A percentile compares a stretch with the other conserved stretches of the same genome.
phyloP scores from a whole-genome alignment of 1,284 basidiomycete species.

The Garcileccinum viscosum region DNA sequence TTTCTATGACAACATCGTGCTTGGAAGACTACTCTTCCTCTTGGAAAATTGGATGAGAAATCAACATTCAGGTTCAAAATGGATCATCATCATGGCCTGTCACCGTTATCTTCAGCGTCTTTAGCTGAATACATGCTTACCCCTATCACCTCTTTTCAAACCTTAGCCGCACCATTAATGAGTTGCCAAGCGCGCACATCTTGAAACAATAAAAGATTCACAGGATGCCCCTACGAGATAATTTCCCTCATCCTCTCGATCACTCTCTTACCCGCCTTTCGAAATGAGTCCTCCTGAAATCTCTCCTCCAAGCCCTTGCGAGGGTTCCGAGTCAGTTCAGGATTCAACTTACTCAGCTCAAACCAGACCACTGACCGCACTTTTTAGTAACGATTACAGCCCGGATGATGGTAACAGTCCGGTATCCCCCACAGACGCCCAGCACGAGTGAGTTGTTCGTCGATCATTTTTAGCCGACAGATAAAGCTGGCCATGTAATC shows the following conservation, averaged over 20 bases:
- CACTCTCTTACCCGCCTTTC: background rate
- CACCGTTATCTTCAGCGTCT: no score
- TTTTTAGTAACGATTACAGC: background rate
- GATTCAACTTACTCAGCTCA: no score
- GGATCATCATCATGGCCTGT: no score
- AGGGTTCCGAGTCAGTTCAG: no score
- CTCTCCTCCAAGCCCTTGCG: no score
- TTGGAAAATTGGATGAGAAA: no score
- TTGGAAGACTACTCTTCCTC: no score
- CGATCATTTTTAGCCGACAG: background rate
- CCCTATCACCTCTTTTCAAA: background rate
- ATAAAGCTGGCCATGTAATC: background rate
- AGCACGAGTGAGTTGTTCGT: background rate
- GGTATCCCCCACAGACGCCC: background rate
- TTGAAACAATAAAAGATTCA: background rate
- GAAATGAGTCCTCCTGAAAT: background rate
- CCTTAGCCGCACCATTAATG: background rate
- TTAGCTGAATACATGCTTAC: no score
- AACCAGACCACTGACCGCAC: background rate
- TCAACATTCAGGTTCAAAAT: no score
- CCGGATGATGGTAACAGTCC: background rate
- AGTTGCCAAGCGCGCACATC: background rate
- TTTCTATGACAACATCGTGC: no score
- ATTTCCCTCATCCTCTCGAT: background rate
- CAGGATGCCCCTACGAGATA: background rate